phyloP scores from a whole-genome alignment of 306 rosid species.

The Lupinus albus region DNA sequence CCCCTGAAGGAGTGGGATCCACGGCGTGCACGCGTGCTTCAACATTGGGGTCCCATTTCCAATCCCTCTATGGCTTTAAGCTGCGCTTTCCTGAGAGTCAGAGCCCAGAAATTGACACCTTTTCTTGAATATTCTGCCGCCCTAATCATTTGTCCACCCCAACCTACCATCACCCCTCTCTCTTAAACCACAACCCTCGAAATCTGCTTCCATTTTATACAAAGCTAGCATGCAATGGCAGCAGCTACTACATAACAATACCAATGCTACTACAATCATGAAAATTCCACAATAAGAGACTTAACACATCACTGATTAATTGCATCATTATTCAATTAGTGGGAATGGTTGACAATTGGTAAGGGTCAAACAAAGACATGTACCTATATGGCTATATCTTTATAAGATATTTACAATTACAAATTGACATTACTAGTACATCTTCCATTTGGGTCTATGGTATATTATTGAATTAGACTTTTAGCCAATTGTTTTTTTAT shows the following conservation, averaged over 20 bases:
- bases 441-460: too few species aligned
- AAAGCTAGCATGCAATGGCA: neutral
- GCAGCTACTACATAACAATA: neutral
- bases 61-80: conserved; percentile 17
- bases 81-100: conserved; percentile 63
- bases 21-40: conserved; percentile 82
- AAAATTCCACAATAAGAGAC: neutral
- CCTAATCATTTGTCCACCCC: conserved; percentile 49
- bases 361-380: conserved; percentile 36
- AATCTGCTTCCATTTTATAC: neutral
- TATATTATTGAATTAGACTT: neutral
- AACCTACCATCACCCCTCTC: neutral
- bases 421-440: conserved; percentile 6
- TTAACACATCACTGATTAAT: neutral
- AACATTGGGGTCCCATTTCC: conserved; percentile 47
- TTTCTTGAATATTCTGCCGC: conserved; percentile 45
- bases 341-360: conserved; percentile 40
- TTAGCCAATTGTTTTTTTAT: neutral
- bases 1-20: conserved; percentile 61
- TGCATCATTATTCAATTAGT: conserved; percentile 36
- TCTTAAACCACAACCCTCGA: neutral
- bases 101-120: conserved; percentile 69
- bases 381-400: neutral
- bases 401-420: neutral
- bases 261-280: neutral